Evolutionary conservation across 116 monocot species (phyloP), one percentile per base, ranked within the genome.

Genomic region (Phalaenopsis hybrid): DNA sequence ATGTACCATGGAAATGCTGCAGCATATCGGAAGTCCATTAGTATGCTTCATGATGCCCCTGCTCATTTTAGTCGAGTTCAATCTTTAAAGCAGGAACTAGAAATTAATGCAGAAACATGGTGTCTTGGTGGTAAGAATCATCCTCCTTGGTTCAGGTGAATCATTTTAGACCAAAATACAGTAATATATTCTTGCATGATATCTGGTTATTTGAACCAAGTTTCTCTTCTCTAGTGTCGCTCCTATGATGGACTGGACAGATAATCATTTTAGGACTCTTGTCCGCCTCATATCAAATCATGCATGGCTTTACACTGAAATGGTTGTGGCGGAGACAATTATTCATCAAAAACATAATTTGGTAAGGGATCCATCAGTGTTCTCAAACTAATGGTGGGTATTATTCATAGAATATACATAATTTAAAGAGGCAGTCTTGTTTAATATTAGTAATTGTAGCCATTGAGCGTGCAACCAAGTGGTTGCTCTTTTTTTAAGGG

Each of bases 191-290:
- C 45, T 9, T 28, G 58, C 67, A 69, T 67, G 17, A 43, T 31
- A 51, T n/a, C 44, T 75, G 6, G 18, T 13, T 50, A 15, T 57
- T 45, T 65, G 81, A 51, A 52, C 61, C 44, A 31, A 34, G 17
- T 11, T 81, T 17, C 25, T 76, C 12, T 52, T 80, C 75, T 83
- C 72, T 79, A 98, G 98, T 85, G 95, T 98, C 44, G 98, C 98
- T 49, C 98, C 98, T 17, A 98, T 98, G 98, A 98, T 98, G 98
- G 98, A 92, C 33, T 98, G 94, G 92, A 98, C 98, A 46, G 98
- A 98, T 81, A 95, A 95, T 84, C 90, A 98, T 80, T 98, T 83
- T 69, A 86, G 98, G 84, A 90, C 89, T 46, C 94, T 98, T 77
- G 95, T 92, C 63, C 91, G 98, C 33, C 82, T 95, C 31, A 89